Conservation (phyloP, 176 grass and related monocot species). For the Bromus sterilis region DNA sequence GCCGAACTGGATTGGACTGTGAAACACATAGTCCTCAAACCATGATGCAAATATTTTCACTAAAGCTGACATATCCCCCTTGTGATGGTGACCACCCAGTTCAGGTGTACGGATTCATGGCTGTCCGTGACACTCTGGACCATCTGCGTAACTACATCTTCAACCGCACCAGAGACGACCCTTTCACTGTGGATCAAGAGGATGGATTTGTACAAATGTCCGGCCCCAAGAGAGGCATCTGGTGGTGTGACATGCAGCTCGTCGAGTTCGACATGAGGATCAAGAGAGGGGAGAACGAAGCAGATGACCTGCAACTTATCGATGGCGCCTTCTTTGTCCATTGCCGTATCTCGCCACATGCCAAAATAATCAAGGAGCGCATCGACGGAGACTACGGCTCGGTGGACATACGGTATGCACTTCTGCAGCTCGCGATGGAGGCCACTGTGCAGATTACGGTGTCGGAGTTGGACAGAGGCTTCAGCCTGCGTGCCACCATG, state of each 20-base stretch:
- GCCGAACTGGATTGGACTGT: not conserved
- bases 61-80: not conserved
- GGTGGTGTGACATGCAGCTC: not conserved
- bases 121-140: not conserved
- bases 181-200: not conserved
- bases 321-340: not conserved
- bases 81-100: not conserved
- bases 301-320: not conserved
- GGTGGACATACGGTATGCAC: not conserved
- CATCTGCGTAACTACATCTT: not conserved
- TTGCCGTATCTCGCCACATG: not conserved
- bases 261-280: not conserved
- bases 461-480: not conserved
- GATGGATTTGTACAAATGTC: not conserved
- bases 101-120: not conserved
- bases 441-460: not conserved
- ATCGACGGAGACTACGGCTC: not conserved
- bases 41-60: conserved; percentile 3
- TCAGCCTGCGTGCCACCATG: not conserved
- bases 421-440: not conserved
- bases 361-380: not conserved
- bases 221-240: not conserved
- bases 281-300: not conserved
- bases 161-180: not conserved
- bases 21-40: not conserved